Evolutionary conservation across 2,329 filamentous ascomycete species (phyloP).

Genomic region (Fusarium mangiferae): DNA sequence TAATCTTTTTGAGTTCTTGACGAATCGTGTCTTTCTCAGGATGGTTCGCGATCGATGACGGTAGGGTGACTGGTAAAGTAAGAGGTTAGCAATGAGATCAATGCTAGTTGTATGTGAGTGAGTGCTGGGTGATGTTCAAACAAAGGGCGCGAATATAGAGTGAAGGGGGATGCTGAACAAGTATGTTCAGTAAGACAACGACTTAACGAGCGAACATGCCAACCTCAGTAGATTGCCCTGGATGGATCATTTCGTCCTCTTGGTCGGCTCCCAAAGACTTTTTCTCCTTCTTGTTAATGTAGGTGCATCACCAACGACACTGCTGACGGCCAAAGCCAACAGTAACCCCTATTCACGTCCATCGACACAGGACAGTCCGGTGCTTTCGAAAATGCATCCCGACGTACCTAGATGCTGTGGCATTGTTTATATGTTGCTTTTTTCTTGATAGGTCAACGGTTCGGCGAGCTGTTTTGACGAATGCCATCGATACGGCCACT

Average conservation of each 20-base stretch:
- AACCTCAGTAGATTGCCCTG: neutral
- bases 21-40: neutral
- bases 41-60: neutral
- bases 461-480: neutral
- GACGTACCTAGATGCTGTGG: accelerated
- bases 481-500: neutral
- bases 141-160: neutral
- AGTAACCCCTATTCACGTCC: constrained; percentile 5
- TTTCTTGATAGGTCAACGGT: neutral
- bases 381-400: neutral
- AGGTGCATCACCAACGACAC: neutral
- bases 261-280: too few species aligned
- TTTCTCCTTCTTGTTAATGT: neutral
- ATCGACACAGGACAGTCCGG: neutral
- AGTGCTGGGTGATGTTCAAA: neutral
- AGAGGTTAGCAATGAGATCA: neutral
- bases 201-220: neutral
- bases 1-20: constrained; percentile 4
- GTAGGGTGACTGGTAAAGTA: neutral
- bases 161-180: neutral
- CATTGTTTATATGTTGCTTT: accelerated
- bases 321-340: neutral
- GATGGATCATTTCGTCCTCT: neutral
- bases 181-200: neutral
- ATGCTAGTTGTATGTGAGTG: neutral